These are phyloP conservation scores for Silene uniflora DNA, from an alignment of 148 eudicot genomes.

Conservation along the genomic window DNA sequence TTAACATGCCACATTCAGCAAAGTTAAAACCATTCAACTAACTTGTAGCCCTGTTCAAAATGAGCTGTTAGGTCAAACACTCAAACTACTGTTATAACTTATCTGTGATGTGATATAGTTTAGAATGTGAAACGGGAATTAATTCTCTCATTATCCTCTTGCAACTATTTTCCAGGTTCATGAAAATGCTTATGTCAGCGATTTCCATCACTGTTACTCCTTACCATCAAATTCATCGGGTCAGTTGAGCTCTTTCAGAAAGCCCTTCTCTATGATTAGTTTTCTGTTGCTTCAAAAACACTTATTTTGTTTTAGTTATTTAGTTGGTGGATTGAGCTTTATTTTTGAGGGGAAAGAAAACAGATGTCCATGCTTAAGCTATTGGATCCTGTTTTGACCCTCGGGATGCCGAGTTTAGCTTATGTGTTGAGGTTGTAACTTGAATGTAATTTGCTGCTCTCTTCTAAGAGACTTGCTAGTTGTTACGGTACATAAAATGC, in stretches of 20 bases:
- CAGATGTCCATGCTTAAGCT: neutral
- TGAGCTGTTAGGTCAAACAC: too few relatives aligned
- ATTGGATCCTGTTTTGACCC: neutral
- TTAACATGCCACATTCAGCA: too few relatives aligned
- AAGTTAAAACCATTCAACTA: too few relatives aligned
- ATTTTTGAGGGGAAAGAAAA: neutral
- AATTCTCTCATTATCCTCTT: constrained; percentile 12
- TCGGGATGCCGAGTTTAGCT: neutral
- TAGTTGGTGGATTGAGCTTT: neutral
- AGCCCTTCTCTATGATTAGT: neutral
- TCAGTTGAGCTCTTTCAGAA: constrained; percentile 25
- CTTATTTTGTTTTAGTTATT: neutral
- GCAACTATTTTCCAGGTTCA: constrained; percentile 61
- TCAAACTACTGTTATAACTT: too few relatives aligned
- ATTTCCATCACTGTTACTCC: constrained; percentile 93
- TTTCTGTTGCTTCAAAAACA: neutral
- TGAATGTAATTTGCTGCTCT: neutral
- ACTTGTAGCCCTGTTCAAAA: too few relatives aligned
- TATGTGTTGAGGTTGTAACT: neutral
- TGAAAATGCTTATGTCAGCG: constrained; percentile 97
- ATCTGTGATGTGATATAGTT: neutral
- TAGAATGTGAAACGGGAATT: constrained; percentile 15
- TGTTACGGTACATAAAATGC: neutral
- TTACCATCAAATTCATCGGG: constrained; percentile 80
- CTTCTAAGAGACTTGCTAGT: neutral